A percentile compares a stretch with the other conserved stretches of the same genome.
phyloP scores from a whole-genome alignment of 768 basidiomycete genomes.

The Hirschioporus abietinus region DNA sequence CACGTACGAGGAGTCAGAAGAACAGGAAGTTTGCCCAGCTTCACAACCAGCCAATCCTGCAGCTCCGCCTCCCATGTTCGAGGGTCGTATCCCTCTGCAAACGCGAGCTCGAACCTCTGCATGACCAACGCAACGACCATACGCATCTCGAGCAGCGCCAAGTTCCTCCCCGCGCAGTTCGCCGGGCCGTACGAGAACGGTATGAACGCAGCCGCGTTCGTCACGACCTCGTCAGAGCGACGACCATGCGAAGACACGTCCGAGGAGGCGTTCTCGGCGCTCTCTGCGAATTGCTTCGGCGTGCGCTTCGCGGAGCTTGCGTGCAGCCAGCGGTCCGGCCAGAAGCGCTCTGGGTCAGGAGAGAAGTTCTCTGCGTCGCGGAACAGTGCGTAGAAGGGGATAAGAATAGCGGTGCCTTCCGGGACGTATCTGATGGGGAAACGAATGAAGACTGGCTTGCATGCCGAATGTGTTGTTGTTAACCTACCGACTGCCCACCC shows the following conservation, averaged over 20 bases:
- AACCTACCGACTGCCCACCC: constrained; percentile 30
- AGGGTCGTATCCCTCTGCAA: constrained; percentile 26
- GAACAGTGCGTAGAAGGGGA: constrained; percentile 38
- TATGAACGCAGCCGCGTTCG: constrained; percentile 30
- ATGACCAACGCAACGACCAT: constrained; percentile 25
- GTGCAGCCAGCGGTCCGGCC: constrained; percentile 37
- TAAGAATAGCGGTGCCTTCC: constrained; percentile 34
- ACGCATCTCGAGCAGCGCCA: constrained; percentile 35
- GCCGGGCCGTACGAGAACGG: constrained; percentile 45
- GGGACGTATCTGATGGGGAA: constrained; percentile 30
- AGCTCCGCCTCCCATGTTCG: constrained; percentile 23
- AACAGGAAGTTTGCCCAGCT: neutral
- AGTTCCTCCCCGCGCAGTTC: constrained; percentile 46
- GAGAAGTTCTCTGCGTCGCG: constrained; percentile 43
- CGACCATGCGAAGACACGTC: neutral
- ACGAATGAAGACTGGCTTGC: neutral
- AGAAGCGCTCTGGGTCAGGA: constrained; percentile 34
- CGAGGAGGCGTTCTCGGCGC: neutral
- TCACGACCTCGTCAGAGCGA: constrained; percentile 9
- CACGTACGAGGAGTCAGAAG: neutral
- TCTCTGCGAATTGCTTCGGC: neutral
- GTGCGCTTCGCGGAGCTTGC: constrained; percentile 4
- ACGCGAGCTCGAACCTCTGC: constrained; percentile 28
- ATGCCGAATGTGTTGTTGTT: neutral
- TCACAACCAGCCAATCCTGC: constrained; percentile 25